Conservation (phyloP, 2,329 filamentous ascomycete genomes). For the Mycogone perniciosa region DNA sequence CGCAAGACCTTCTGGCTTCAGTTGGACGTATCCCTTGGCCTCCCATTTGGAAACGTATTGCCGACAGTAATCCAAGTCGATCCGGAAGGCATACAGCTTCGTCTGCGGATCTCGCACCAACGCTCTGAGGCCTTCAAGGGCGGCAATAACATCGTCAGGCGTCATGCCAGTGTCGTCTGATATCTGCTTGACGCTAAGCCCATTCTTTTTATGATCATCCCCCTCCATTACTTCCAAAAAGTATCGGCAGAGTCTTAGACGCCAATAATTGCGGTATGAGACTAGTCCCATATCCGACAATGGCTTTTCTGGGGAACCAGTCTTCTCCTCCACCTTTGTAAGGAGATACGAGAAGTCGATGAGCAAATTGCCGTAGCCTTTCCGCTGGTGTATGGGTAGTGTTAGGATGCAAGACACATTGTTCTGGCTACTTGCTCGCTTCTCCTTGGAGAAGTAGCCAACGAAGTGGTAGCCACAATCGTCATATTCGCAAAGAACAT, state of each 20-base stretch:
- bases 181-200: slow-evolving; percentile 59
- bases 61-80: slow-evolving; percentile 79
- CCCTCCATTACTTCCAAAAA: slow-evolving; percentile 48
- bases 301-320: slow-evolving; percentile 93
- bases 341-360: slow-evolving; percentile 98
- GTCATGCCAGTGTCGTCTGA: slow-evolving; percentile 93
- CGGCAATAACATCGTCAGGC: slow-evolving; percentile 90
- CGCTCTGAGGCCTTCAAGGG: slow-evolving; percentile 81
- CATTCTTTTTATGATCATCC: slow-evolving; percentile 33
- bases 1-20: slow-evolving; percentile 72
- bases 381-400: slow-evolving; percentile 90
- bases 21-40: slow-evolving; percentile 75
- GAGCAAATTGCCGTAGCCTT: slow-evolving; percentile 91
- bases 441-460: slow-evolving; percentile 99
- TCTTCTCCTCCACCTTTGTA: slow-evolving; percentile 86
- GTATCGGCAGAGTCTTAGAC: slow-evolving; percentile 79
- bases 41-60: slow-evolving; percentile 89
- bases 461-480: slow-evolving; percentile 92
- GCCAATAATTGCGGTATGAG: slow-evolving; percentile 97
- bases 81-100: slow-evolving; percentile 78
- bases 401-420: slow-evolving; percentile 98
- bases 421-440: slow-evolving; percentile 87
- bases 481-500: slow-evolving; percentile 92
- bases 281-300: slow-evolving; percentile 96
- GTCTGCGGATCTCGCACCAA: slow-evolving; percentile 86